phyloP scores from a whole-genome alignment of 495 filamentous ascomycete genomes.

The Penicillium manginii region DNA sequence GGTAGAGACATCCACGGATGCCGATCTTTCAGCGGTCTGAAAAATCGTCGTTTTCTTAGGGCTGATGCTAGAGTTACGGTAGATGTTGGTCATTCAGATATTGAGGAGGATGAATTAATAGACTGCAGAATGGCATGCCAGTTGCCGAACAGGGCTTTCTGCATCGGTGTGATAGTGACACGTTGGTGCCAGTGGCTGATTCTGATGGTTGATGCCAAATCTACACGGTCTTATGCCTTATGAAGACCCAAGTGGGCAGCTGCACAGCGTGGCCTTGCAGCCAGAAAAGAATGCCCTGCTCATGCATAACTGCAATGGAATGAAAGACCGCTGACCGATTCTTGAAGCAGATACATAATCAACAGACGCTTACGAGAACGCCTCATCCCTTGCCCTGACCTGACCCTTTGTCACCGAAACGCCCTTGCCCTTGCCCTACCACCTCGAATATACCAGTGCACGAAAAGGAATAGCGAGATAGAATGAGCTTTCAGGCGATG shows the following conservation, averaged over 20 bases:
- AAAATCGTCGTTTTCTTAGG: neutral
- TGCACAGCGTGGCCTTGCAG: neutral
- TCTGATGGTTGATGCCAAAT: neutral
- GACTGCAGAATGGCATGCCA: neutral
- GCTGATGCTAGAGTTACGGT: neutral
- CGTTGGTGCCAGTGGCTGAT: neutral
- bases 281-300: neutral
- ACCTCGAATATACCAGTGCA: neutral
- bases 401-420: neutral
- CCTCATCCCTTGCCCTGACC: neutral
- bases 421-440: neutral
- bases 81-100: neutral
- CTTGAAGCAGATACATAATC: neutral
- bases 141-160: neutral
- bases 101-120: neutral
- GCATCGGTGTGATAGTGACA: neutral
- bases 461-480: neutral
- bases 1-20: neutral
- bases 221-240: neutral
- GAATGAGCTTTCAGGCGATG: constrained; percentile 1
- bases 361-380: neutral
- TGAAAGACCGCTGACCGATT: neutral
- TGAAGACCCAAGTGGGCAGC: constrained; percentile 1
- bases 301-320: neutral
- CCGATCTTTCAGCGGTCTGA: neutral